Conservation (phyloP, 345 rosid genomes). For the Populus deltoides region DNA sequence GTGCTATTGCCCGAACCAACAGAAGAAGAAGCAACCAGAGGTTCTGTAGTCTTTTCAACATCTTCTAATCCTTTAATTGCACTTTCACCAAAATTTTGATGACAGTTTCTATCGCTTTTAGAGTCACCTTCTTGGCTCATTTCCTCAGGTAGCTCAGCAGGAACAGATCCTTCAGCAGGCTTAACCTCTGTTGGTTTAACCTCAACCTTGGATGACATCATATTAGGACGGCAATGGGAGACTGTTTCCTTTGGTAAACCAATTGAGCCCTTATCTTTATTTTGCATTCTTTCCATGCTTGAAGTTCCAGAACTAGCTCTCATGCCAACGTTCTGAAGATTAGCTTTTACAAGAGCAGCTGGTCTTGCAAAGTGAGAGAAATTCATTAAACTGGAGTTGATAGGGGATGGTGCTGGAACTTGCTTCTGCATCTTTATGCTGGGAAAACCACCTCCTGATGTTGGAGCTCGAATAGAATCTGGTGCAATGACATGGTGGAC, state of each 20-base stretch:
- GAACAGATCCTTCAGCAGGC: slow-evolving; percentile 32
- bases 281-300: slow-evolving; percentile 23
- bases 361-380: slow-evolving; percentile 67
- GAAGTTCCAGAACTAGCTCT: slow-evolving; percentile 25
- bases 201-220: slow-evolving; percentile 34
- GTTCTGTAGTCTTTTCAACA: slow-evolving; percentile 50
- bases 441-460: slow-evolving; percentile 21
- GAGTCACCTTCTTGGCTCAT: slow-evolving; percentile 27
- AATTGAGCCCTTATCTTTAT: slow-evolving; percentile 31
- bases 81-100: slow-evolving; percentile 29
- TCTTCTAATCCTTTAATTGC: slow-evolving; percentile 38
- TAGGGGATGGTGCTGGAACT: slow-evolving; percentile 33
- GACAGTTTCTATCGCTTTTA: slow-evolving; percentile 20
- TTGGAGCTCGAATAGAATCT: slow-evolving; percentile 20
- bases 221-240: slow-evolving; percentile 30
- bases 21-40: slow-evolving; percentile 60
- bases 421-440: slow-evolving; percentile 39
- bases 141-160: slow-evolving; percentile 36
- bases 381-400: slow-evolving; percentile 44
- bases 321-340: slow-evolving; percentile 30
- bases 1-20: slow-evolving; percentile 72
- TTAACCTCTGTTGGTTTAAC: slow-evolving; percentile 32
- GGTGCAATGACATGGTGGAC: slow-evolving; percentile 19
- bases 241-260: slow-evolving; percentile 29
- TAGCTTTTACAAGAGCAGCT: slow-evolving; percentile 45